phyloP scores from a whole-genome alignment of 164 flowering plant genomes.

The Dillenia turbinata region DNA sequence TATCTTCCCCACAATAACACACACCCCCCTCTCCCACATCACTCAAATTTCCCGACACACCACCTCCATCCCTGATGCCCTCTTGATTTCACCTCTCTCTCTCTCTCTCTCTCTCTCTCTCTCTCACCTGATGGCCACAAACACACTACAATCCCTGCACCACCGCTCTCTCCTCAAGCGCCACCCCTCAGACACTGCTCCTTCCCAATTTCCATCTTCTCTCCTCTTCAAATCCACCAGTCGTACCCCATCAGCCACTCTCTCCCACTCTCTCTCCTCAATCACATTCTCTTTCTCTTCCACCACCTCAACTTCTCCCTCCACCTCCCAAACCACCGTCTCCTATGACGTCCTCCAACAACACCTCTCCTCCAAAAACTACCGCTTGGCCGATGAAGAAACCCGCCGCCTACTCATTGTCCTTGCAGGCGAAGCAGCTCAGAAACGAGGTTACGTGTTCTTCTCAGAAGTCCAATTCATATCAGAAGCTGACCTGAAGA shows the following conservation, averaged over 20 bases:
- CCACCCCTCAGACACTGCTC: conserved; percentile 22
- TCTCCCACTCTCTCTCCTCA: conserved; percentile 18
- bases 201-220: conserved; percentile 21
- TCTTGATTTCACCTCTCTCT: conserved; percentile 2
- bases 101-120: conserved; percentile 14
- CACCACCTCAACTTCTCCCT: conserved; percentile 22
- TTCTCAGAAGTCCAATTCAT: conserved; percentile 95
- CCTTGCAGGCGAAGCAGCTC: conserved; percentile 77
- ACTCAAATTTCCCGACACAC: not conserved
- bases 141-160: conserved; percentile 36
- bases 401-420: conserved; percentile 85
- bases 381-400: conserved; percentile 83
- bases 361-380: conserved; percentile 48
- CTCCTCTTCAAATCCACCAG: conserved; percentile 28
- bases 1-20: conserved; percentile 15
- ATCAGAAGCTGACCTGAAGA: conserved; percentile 40
- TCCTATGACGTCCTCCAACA: conserved; percentile 56
- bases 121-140: conserved; percentile 40
- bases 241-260: conserved; percentile 14
- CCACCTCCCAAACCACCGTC: conserved; percentile 29
- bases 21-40: not conserved
- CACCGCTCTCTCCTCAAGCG: conserved; percentile 26
- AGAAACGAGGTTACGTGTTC: conserved; percentile 84
- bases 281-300: conserved; percentile 20
- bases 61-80: conserved; percentile 17